Evolutionary conservation across 1,284 basidiomycete genomes (phyloP), one percentile per base, ranked within the genome.

Genomic region (Leccinum griseonigrum): DNA sequence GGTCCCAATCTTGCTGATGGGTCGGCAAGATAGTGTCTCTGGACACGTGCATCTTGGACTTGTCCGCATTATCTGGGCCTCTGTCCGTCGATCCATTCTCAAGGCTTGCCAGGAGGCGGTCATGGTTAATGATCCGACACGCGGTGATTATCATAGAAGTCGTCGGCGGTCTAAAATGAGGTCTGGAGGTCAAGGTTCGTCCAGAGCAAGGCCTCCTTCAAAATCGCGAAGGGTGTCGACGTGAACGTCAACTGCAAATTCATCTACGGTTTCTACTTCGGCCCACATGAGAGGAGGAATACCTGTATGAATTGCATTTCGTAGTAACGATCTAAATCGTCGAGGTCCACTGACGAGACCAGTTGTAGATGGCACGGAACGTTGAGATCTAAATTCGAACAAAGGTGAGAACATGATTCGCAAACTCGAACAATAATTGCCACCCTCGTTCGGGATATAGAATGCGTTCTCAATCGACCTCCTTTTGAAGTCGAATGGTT

Each of bases 81-180:
- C 16, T 16, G 38, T 40, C 16, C 38, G 38, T 40, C 38, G 14
- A 40, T 83, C 87, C 36, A 98, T 97, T 3, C 81, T 98, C 61
- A 82, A 90, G 67, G 93, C 94, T 52, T 95, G 95, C 77, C 83
- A 93, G 75, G 83, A 87, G 70, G 92, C 95, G 16, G 94, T 98
- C 79, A 87, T 98, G 84, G 95, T 95, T 94, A 58, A 83, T 69
- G n/a, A 43, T 43, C 31, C 34, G 40, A 56, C 40, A 28, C 14
- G 6, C n/a, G 8, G 32, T 32, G 5, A n/a, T 32, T 3, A 53
- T 40, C 38, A 48, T 34, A 3, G 32, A 53, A 31, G 43, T 67
- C 28, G 93, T 98, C 67, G 97, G 96, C 65, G 97, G 97, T 18
- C 97, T 96, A 34, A 98, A 98, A 78, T 99, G 97, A 97, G 96